Percentiles rank a stretch among this genome's conserved stretches.
phyloP scores from a whole-genome alignment of 176 grass and related monocot genomes.

The Musa troglodytarum region DNA sequence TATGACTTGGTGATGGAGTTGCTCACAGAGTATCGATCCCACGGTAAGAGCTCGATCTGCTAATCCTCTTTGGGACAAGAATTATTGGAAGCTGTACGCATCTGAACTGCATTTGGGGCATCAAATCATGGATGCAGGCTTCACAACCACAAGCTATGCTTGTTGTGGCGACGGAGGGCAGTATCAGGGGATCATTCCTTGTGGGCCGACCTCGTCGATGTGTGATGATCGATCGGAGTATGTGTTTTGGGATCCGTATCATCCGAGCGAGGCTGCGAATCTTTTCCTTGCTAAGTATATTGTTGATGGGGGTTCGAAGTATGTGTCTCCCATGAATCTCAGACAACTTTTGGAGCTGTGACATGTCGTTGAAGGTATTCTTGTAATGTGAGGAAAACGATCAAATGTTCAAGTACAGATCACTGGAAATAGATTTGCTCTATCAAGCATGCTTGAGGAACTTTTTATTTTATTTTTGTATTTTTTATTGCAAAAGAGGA shows the following conservation, averaged over 20 bases:
- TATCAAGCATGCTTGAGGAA: too few relatives aligned
- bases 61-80: not conserved
- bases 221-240: slow-evolving; percentile 41
- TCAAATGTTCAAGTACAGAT: too few relatives aligned
- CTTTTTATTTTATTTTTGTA: too few relatives aligned
- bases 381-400: too few relatives aligned
- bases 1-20: slow-evolving; percentile 87
- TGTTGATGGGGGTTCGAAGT: slow-evolving; percentile 69
- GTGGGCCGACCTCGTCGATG: slow-evolving; percentile 58
- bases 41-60: slow-evolving; percentile 26
- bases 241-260: slow-evolving; percentile 95
- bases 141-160: slow-evolving; percentile 47
- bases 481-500: too few relatives aligned
- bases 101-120: too few relatives aligned
- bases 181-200: slow-evolving; percentile 63
- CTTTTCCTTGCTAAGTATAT: slow-evolving; percentile 62
- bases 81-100: too few relatives aligned
- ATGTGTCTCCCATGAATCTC: slow-evolving; percentile 82
- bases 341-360: slow-evolving; percentile 36
- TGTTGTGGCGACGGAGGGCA: slow-evolving; percentile 77
- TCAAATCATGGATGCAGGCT: slow-evolving; percentile 25
- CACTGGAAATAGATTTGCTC: too few relatives aligned
- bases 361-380: too few relatives aligned
- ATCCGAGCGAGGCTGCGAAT: slow-evolving; percentile 88
- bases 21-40: slow-evolving; percentile 41